phyloP scores from a whole-genome alignment of 176 grass and related monocot species.

The Carex pumila region DNA sequence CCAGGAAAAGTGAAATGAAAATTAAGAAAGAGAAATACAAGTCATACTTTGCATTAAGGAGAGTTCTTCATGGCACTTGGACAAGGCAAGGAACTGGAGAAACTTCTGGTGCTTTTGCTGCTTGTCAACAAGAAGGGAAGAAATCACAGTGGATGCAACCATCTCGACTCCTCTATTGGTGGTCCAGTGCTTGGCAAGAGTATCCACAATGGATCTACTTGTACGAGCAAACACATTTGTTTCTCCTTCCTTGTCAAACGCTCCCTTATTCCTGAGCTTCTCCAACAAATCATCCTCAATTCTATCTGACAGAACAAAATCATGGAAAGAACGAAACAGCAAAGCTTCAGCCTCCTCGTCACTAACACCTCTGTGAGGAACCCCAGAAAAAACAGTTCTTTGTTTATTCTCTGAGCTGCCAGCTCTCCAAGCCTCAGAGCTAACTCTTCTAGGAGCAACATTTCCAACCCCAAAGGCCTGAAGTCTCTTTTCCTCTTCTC shows the following conservation, averaged over 20 bases:
- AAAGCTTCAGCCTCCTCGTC: conserved; percentile 89
- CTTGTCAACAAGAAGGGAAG: conserved; percentile 78
- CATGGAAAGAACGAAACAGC: conserved; percentile 73
- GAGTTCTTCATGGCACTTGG: conserved; percentile 84
- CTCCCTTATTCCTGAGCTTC: conserved; percentile 70
- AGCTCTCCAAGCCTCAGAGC: conserved; percentile 82
- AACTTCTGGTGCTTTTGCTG: conserved; percentile 81
- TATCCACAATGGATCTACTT: conserved; percentile 94
- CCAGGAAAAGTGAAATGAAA: conserved; percentile 11
- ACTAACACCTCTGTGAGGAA: conserved; percentile 41
- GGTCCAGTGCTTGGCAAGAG: conserved; percentile 96
- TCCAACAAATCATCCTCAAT: conserved; percentile 51
- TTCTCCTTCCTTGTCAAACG: conserved; percentile 93
- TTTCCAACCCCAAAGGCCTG: conserved; percentile 39
- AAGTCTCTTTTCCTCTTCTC: conserved; percentile 72
- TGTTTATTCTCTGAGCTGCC: conserved; percentile 44
- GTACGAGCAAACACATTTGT: conserved; percentile 76
- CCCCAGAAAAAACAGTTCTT: conserved; percentile 43
- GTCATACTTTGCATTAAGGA: conserved; percentile 76
- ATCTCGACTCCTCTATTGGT: conserved; percentile 96
- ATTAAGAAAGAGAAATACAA: conserved; percentile 3
- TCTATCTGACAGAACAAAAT: conserved; percentile 68
- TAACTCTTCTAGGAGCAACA: conserved; percentile 60
- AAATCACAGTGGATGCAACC: conserved; percentile 85
- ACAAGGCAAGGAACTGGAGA: conserved; percentile 81